These are phyloP conservation scores for Heimioporus sp. DNA, from an alignment of 768 basidiomycete species.

Conservation along the genomic window DNA sequence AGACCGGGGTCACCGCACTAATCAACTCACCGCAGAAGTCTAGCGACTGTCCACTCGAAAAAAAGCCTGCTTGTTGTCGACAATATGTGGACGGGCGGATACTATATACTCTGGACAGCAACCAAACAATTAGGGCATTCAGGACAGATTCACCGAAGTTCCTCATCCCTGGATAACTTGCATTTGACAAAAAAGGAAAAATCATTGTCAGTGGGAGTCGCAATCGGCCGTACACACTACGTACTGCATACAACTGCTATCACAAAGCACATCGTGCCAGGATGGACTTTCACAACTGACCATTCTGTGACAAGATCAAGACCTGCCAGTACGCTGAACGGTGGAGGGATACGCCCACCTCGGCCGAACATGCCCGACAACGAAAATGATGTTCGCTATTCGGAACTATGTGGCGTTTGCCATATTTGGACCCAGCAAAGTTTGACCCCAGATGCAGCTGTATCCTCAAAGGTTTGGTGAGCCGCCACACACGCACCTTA, in stretches of 20 bases:
- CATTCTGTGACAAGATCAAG: slow-evolving; percentile 3
- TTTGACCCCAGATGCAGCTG: slow-evolving; percentile 20
- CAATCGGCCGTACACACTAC: too few relatives aligned
- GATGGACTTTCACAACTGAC: slow-evolving; percentile 17
- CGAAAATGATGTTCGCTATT: slow-evolving; percentile 18
- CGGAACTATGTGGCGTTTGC: slow-evolving; percentile 19
- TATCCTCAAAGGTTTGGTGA: slow-evolving; percentile 14
- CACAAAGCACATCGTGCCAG: slow-evolving; percentile 7
- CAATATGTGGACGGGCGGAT: slow-evolving; percentile 6
- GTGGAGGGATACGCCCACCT: slow-evolving; percentile 11
- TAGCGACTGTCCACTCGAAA: background rate
- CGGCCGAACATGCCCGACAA: background rate
- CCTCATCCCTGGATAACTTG: slow-evolving; percentile 3
- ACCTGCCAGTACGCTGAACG: slow-evolving; percentile 5
- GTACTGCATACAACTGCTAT: slow-evolving; percentile 29
- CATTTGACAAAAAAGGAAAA: slow-evolving; percentile 4
- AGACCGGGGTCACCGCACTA: too few relatives aligned
- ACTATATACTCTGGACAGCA: background rate
- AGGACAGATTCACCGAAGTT: background rate
- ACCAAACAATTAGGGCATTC: background rate
- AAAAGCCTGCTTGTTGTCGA: slow-evolving; percentile 2
- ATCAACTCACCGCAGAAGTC: too few relatives aligned
- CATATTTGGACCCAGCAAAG: slow-evolving; percentile 24
- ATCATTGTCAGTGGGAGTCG: slow-evolving; percentile 7
- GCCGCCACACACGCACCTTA: background rate